Conservation (phyloP, 768 basidiomycete genomes). For the Suillus clintonianus region DNA sequence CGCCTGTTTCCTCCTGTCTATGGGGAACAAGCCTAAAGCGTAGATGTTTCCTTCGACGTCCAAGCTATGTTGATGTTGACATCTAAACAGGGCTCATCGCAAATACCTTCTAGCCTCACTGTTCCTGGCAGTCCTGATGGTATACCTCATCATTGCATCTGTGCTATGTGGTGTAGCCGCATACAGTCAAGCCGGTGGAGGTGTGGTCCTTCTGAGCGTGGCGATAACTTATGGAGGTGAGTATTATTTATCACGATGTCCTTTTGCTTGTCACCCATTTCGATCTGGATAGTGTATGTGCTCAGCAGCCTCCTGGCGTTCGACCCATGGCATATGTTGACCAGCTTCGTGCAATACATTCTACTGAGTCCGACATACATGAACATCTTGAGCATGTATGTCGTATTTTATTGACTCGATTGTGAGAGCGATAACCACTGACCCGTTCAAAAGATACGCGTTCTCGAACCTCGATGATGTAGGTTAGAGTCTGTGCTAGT, state of each 20-base stretch:
- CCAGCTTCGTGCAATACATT: conserved; percentile 87
- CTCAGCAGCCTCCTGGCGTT: conserved; percentile 79
- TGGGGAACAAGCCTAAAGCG: conserved; percentile 94
- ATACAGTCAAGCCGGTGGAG: conserved; percentile 59
- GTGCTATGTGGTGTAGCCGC: conserved; percentile 80
- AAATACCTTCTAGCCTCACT: conserved; percentile 86
- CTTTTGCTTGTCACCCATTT: conserved; percentile 6
- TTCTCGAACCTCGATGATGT: conserved; percentile 88
- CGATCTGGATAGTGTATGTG: conserved; percentile 58
- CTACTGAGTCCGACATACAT: conserved; percentile 82
- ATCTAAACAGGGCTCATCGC: conserved; percentile 19
- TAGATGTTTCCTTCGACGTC: conserved; percentile 32
- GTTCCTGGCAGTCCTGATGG: conserved; percentile 73
- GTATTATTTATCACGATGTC: conserved; percentile 16
- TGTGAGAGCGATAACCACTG: conserved; percentile 23
- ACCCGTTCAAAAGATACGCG: conserved; percentile 60
- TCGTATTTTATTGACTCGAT: conserved; percentile 2
- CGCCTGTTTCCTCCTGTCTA: conserved; percentile 90
- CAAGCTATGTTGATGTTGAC: conserved; percentile 5
- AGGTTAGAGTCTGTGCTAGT: conserved; percentile 11
- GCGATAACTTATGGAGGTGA: conserved; percentile 81
- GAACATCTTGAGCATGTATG: conserved; percentile 77
- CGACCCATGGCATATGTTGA: conserved; percentile 96
- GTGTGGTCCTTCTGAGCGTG: conserved; percentile 83
- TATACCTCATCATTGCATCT: conserved; percentile 83